Conservation (phyloP, 1,139 yeast species). For the Geotrichum bryndzae region DNA sequence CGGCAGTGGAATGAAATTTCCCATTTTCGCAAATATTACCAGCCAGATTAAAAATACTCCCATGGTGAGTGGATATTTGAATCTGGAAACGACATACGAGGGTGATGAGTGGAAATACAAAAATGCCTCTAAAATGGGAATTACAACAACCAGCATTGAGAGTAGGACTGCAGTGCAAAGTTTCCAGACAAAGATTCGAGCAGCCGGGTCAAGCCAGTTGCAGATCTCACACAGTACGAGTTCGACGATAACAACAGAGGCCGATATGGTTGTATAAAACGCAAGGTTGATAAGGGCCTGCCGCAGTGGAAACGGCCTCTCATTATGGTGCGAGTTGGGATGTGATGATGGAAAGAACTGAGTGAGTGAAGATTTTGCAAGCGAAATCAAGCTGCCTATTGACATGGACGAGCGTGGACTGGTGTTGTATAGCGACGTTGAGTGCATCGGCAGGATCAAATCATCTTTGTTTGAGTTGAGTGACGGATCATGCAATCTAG, state of each 20-base stretch:
- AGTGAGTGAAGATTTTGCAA: not conserved
- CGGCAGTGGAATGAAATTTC: constrained; percentile 33
- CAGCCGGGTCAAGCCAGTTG: constrained; percentile 30
- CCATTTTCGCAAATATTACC: constrained; percentile 31
- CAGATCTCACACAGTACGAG: constrained; percentile 40
- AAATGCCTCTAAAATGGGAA: constrained; percentile 35
- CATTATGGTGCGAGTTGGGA: not conserved
- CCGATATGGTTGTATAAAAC: constrained; percentile 15
- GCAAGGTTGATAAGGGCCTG: constrained; percentile 12
- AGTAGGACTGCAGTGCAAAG: constrained; percentile 31
- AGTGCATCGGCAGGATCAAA: constrained; percentile 2
- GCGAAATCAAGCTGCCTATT: not conserved
- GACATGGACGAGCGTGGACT: not conserved
- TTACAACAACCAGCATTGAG: constrained; percentile 31
- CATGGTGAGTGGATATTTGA: constrained; percentile 19
- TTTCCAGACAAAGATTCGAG: constrained; percentile 34
- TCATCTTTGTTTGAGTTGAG: not conserved
- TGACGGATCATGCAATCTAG: not conserved
- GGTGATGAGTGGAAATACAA: constrained; percentile 14
- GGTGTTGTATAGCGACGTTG: constrained; percentile 5
- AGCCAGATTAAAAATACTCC: constrained; percentile 30
- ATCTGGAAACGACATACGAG: constrained; percentile 6
- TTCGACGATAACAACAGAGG: constrained; percentile 30
- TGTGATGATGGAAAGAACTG: not conserved
- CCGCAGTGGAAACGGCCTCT: not conserved